Conservation (phyloP, 2,329 filamentous ascomycete genomes). For the Paracoccidioides lutzii region DNA sequence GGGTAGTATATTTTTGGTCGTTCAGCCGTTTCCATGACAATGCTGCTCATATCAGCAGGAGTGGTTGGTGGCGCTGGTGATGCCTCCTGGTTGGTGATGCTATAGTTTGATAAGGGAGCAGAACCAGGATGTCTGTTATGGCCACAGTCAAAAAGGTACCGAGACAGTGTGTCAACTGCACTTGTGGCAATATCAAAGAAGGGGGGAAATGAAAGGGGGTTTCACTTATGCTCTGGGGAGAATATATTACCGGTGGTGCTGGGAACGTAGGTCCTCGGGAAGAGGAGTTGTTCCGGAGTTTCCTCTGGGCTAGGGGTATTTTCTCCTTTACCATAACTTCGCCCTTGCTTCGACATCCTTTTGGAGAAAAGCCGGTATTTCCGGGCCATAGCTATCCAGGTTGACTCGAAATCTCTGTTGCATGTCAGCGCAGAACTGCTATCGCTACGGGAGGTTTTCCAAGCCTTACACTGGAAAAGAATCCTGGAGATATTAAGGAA, state of each 20-base stretch:
- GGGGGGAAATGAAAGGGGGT: no score
- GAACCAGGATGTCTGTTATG: no score
- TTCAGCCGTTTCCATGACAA: not conserved
- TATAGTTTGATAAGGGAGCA: no score
- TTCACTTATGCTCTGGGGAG: no score
- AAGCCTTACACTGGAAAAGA: not conserved
- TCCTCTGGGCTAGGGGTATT: not conserved
- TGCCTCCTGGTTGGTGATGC: no score
- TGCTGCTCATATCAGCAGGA: not conserved
- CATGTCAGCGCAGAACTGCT: not conserved
- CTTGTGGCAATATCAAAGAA: no score
- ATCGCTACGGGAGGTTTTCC: not conserved
- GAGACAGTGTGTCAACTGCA: no score
- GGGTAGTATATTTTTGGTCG: not conserved
- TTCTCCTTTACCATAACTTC: not conserved
- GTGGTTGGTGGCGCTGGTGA: not conserved
- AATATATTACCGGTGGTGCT: not conserved
- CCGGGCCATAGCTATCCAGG: not conserved
- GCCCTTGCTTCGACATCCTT: not conserved
- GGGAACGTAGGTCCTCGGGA: not conserved
- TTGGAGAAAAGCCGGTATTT: not conserved
- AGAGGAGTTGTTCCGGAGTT: not conserved
- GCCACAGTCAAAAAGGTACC: no score
- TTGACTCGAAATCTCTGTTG: no score
- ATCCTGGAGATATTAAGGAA: no score